Percentiles rank a stretch among this genome's conserved stretches.
phyloP scores from a whole-genome alignment of 495 filamentous ascomycete genomes.

The Hyphodiscus hymeniophilus region DNA sequence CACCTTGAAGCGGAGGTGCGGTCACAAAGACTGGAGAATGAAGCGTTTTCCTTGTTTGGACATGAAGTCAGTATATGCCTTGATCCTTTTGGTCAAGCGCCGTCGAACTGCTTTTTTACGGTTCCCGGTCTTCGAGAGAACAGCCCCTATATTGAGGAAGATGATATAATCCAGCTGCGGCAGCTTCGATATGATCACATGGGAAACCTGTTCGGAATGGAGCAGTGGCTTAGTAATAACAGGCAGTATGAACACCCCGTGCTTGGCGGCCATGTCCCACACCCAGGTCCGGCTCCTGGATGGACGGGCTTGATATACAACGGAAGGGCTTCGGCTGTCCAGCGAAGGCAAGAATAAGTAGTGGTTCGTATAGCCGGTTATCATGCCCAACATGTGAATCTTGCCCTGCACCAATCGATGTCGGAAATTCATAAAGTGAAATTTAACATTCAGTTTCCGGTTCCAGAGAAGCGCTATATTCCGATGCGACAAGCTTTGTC shows the following conservation, averaged over 20 bases:
- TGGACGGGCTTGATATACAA: conserved; percentile 25
- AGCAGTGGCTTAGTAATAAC: conserved; percentile 5
- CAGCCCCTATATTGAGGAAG: conserved; percentile 32
- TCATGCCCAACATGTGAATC: no score
- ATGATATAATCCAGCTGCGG: conserved; percentile 34
- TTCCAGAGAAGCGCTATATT: conserved; percentile 16
- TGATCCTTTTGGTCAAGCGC: no score
- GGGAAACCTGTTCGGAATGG: conserved; percentile 9
- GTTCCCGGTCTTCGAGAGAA: conserved; percentile 37
- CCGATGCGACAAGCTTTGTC: conserved; percentile 19
- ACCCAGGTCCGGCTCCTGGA: conserved; percentile 3
- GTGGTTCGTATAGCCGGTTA: conserved; percentile 10
- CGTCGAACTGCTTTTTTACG: conserved; percentile 10
- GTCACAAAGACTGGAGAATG: conserved; percentile 18
- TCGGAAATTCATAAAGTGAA: background rate
- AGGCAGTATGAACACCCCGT: conserved; percentile 28
- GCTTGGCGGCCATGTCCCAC: conserved; percentile 21
- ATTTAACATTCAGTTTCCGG: conserved; percentile 23
- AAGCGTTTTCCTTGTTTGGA: conserved; percentile 17
- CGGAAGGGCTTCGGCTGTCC: conserved; percentile 20
- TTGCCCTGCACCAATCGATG: no score
- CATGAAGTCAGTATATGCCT: conserved; percentile 10
- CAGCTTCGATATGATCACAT: conserved; percentile 24
- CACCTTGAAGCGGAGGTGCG: conserved; percentile 19
- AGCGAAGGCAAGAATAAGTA: conserved; percentile 16